Percentiles rank a stretch among this genome's conserved stretches.
phyloP scores from a whole-genome alignment of 805 yeast genomes.

The Wickerhamomyces rabaulensis region DNA sequence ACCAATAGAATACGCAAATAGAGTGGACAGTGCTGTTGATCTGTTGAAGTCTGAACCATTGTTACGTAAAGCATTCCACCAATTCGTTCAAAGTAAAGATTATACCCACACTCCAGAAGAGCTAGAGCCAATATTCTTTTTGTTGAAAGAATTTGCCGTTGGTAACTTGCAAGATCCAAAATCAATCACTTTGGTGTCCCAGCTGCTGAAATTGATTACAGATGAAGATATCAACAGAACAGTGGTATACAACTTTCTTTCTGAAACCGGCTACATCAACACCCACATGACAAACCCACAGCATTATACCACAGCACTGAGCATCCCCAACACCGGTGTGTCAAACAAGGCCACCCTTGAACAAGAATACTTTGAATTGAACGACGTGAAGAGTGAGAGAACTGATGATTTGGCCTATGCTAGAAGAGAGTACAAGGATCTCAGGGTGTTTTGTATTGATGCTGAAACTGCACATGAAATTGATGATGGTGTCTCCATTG shows the following conservation, averaged over 20 bases:
- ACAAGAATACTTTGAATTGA: slow-evolving; percentile 33
- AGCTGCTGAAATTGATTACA: slow-evolving; percentile 27
- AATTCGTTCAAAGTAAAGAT: slow-evolving; percentile 14
- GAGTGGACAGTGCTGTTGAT: slow-evolving; percentile 28
- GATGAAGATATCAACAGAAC: slow-evolving; percentile 46
- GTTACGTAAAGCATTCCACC: slow-evolving; percentile 22
- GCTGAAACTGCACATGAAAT: slow-evolving; percentile 76
- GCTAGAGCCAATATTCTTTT: slow-evolving; percentile 34
- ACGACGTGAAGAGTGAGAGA: slow-evolving; percentile 20
- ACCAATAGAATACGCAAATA: slow-evolving; percentile 35
- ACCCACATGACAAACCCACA: slow-evolving; percentile 38
- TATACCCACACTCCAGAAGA: not conserved
- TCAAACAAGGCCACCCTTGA: slow-evolving; percentile 40
- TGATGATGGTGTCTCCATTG: slow-evolving; percentile 85
- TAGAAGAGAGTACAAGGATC: slow-evolving; percentile 37
- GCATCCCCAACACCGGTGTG: slow-evolving; percentile 38
- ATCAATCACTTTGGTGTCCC: slow-evolving; percentile 44
- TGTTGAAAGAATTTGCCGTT: slow-evolving; percentile 51
- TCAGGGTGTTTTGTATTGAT: slow-evolving; percentile 79
- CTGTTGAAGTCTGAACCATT: slow-evolving; percentile 22
- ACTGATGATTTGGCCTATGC: slow-evolving; percentile 14
- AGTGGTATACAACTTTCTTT: slow-evolving; percentile 46
- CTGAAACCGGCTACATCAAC: slow-evolving; percentile 25
- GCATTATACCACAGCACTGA: slow-evolving; percentile 41
- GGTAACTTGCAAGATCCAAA: slow-evolving; percentile 46